Evolutionary conservation across 768 basidiomycete species (phyloP), one percentile per base, ranked within the genome.

Genomic region (Lentinula boryana): DNA sequence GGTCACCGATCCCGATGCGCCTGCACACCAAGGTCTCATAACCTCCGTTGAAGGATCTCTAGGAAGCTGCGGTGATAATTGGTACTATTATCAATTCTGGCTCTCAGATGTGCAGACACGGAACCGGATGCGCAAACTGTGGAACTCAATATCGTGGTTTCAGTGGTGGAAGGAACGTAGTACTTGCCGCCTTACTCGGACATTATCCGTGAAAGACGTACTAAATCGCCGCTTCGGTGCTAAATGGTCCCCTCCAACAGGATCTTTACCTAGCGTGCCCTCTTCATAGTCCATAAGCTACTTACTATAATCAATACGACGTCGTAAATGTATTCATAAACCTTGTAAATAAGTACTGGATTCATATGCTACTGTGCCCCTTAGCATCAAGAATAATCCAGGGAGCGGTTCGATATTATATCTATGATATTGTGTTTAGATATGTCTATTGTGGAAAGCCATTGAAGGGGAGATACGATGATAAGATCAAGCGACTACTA

Each of bases 31-130:
- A 62, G 21, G 63, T 63, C 60, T 57, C 44, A 40, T 69, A 61
- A 49, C 64, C 53, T n/a, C 56, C 65, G 49, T 62, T 40, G 57
- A 65, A 3, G 70, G 73, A 6, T 62, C 67, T 23, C 69, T 75
- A n/a, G 80, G 79, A 6, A 67, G 67, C 15, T 83, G 82, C 56
- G 76, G 78, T 16, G 56, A 65, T 2, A 69, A 72, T 9, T 79
- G 80, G 78, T 80, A 71, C 50, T 83, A 83, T 60, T 83, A 82
- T 62, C 76, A 81, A 57, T 85, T 76, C 67, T 84, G 73, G 70
- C 66, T 83, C 3, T 76, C 80, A 1, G 62, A 66, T 7, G 62
- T 64, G 0, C 43, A 33, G 7, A 71, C 69, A 21, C 64, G 66
- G 13, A 41, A 55, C 15, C 54, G 32, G 23, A 68, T 66, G 65